phyloP scores from a whole-genome alignment of 306 rosid species.

The Herpetospermum pedunculosum region DNA sequence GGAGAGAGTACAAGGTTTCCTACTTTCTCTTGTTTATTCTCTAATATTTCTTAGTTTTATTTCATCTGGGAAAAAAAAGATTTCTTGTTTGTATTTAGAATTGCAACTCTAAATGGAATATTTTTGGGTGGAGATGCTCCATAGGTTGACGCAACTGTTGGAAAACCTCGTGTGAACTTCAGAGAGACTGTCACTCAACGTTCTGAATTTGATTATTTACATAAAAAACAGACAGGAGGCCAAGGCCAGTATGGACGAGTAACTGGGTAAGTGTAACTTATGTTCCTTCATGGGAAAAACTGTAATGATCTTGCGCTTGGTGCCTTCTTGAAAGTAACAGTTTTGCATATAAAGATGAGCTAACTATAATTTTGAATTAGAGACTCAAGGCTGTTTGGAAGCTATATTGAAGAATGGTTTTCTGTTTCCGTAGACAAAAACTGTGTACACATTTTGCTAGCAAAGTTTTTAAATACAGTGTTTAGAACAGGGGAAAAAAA shows the following conservation, averaged over 20 bases:
- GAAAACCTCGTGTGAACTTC: slow-evolving; percentile 97
- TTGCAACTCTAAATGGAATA: background rate
- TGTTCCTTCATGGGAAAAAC: background rate
- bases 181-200: slow-evolving; percentile 96
- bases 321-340: background rate
- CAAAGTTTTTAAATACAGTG: too few relatives aligned
- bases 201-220: slow-evolving; percentile 89
- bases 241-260: slow-evolving; percentile 99
- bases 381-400: background rate
- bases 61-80: background rate
- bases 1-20: slow-evolving; percentile 83
- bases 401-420: background rate
- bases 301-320: background rate
- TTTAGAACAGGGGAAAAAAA: background rate
- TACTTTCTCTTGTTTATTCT: slow-evolving; percentile 3
- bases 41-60: slow-evolving; percentile 8
- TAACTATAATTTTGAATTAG: background rate
- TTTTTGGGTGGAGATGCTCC: background rate
- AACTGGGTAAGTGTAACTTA: slow-evolving; percentile 55
- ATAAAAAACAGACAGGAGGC: slow-evolving; percentile 93
- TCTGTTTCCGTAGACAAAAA: background rate
- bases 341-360: background rate
- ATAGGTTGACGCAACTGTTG: slow-evolving; percentile 93
- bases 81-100: background rate
- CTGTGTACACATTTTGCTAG: background rate